These are phyloP conservation scores for Letharia lupina DNA, from an alignment of 495 filamentous ascomycete species.

Conservation along the genomic window DNA sequence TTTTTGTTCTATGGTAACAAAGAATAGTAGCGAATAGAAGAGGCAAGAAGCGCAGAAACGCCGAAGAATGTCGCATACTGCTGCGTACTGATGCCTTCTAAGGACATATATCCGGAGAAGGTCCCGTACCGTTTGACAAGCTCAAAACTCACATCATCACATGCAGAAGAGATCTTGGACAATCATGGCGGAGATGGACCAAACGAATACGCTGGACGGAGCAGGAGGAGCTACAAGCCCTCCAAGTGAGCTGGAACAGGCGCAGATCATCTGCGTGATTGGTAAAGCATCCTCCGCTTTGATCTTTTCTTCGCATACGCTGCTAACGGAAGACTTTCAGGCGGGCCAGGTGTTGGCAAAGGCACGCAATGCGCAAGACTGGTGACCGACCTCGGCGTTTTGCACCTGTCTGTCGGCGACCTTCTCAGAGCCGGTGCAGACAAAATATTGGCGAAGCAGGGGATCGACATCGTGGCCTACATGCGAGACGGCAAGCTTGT, in stretches of 20 bases:
- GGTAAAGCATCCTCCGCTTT: conserved; percentile 1
- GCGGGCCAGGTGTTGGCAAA: conserved; percentile 35
- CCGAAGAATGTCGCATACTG: not conserved
- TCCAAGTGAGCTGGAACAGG: not conserved
- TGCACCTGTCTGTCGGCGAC: conserved; percentile 33
- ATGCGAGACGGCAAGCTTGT: conserved; percentile 26
- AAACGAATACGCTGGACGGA: not conserved
- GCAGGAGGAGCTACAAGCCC: not conserved
- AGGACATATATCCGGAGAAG: conserved; percentile 1
- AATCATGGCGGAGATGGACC: conserved; percentile 2
- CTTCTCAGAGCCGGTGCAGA: conserved; percentile 27
- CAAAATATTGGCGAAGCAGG: not conserved
- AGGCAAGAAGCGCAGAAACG: not conserved
- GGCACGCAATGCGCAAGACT: conserved; percentile 31
- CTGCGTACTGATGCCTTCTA: not conserved
- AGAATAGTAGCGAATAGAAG: not conserved
- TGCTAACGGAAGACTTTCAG: conserved; percentile 24
- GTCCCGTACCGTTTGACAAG: not conserved
- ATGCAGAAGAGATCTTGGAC: not conserved
- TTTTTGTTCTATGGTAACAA: not conserved
- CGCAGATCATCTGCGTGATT: conserved; percentile 16
- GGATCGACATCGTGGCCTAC: conserved; percentile 18
- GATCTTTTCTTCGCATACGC: too few species aligned
- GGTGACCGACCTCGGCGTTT: conserved; percentile 8
- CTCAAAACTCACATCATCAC: not conserved